Evolutionary conservation across 1,139 yeast species (phyloP).

Genomic region (Lodderomyces pseudojiufengensis): DNA sequence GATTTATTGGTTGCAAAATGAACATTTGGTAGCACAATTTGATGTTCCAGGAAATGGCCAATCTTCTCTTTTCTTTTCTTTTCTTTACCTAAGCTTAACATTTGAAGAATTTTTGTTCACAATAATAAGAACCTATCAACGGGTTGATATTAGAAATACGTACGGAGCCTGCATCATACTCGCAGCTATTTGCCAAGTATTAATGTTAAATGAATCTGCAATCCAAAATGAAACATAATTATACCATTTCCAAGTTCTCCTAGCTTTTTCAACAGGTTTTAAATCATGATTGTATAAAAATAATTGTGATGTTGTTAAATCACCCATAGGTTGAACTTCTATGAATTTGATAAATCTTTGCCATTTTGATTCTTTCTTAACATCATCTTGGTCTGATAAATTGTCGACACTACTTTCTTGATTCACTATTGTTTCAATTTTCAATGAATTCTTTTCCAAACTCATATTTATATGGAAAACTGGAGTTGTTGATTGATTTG

Average conservation of each 20-base stretch:
- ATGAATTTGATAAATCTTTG: slow-evolving; percentile 8
- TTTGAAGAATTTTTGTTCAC: too few relatives aligned
- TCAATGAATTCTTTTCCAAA: too few relatives aligned
- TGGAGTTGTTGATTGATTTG: too few relatives aligned
- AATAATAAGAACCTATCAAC: too few relatives aligned
- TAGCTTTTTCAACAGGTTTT: slow-evolving; percentile 65
- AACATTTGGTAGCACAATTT: too few relatives aligned
- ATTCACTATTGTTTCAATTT: background rate
- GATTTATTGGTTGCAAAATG: too few relatives aligned
- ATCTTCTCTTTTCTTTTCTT: too few relatives aligned
- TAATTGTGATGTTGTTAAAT: slow-evolving; percentile 45
- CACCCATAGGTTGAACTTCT: slow-evolving; percentile 22
- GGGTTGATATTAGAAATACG: too few relatives aligned
- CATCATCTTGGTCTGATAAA: slow-evolving; percentile 3
- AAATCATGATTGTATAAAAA: slow-evolving; percentile 70
- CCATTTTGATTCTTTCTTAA: slow-evolving; percentile 7
- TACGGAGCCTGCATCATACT: slow-evolving; percentile 55
- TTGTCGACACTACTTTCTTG: background rate
- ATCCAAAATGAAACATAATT: slow-evolving; percentile 79
- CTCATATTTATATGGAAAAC: too few relatives aligned
- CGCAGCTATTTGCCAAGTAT: slow-evolving; percentile 89
- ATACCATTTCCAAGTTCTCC: slow-evolving; percentile 80
- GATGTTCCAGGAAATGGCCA: too few relatives aligned
- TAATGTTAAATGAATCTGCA: slow-evolving; percentile 82
- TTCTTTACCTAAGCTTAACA: too few relatives aligned